Conservation (phyloP, 345 rosid genomes). For the Aquilaria yunnanensis region DNA sequence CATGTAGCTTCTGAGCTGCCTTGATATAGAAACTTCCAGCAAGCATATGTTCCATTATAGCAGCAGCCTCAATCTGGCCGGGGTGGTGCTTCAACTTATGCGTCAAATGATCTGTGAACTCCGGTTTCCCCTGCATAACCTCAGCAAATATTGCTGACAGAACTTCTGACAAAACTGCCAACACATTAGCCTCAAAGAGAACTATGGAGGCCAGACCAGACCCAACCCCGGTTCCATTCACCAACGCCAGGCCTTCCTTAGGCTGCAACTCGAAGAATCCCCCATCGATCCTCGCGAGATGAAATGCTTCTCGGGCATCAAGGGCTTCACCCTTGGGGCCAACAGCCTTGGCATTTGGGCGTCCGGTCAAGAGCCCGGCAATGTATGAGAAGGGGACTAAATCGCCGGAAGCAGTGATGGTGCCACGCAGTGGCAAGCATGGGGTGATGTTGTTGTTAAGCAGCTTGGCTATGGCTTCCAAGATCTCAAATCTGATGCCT, state of each 20-base stretch:
- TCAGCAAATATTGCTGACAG: slow-evolving; percentile 43
- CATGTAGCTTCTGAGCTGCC: slow-evolving; percentile 37
- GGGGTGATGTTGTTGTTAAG: slow-evolving; percentile 65
- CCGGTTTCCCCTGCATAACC: slow-evolving; percentile 49
- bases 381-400: slow-evolving; percentile 69
- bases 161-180: slow-evolving; percentile 33
- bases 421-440: slow-evolving; percentile 68
- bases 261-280: slow-evolving; percentile 59
- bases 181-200: slow-evolving; percentile 35
- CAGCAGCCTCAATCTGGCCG: slow-evolving; percentile 56
- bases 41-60: slow-evolving; percentile 47
- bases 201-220: slow-evolving; percentile 62
- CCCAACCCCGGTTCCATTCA: slow-evolving; percentile 68
- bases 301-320: slow-evolving; percentile 41
- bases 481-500: slow-evolving; percentile 62
- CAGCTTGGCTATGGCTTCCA: slow-evolving; percentile 59
- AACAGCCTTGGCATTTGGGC: slow-evolving; percentile 40
- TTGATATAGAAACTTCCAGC: slow-evolving; percentile 41
- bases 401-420: slow-evolving; percentile 68
- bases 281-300: slow-evolving; percentile 24
- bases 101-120: slow-evolving; percentile 48
- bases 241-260: slow-evolving; percentile 71
- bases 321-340: slow-evolving; percentile 55
- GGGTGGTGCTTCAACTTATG: slow-evolving; percentile 59
- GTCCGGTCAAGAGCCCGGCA: slow-evolving; percentile 54